Evolutionary conservation across 176 grass and related monocot genomes (phyloP).

Genomic region (Alloteropsis semialata): DNA sequence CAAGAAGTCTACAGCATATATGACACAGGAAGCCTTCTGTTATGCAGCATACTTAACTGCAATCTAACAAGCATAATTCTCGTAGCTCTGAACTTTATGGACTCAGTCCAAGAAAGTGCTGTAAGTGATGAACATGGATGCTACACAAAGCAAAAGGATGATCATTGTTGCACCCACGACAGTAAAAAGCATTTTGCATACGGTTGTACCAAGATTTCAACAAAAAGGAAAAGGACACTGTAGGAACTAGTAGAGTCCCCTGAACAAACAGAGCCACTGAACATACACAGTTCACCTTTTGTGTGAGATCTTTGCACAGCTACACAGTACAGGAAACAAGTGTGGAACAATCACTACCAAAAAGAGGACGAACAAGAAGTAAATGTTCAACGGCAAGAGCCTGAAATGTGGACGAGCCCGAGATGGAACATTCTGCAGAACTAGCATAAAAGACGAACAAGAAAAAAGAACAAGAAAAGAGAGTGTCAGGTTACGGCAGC

Average conservation of each 20-base stretch:
- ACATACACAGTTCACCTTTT: not conserved
- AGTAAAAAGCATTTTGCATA: not conserved
- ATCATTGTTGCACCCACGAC: not conserved
- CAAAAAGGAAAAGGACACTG: not conserved
- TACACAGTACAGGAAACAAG: conserved; percentile 6
- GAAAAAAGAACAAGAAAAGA: not conserved
- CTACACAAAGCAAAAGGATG: not conserved
- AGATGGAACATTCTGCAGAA: conserved; percentile 6
- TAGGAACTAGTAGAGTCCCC: not conserved
- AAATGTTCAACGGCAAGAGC: not conserved
- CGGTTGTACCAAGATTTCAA: not conserved
- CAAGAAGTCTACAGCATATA: not conserved
- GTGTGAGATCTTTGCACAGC: not conserved
- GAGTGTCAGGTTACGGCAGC: conserved; percentile 10
- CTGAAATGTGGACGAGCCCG: not conserved
- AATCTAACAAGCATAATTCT: not conserved
- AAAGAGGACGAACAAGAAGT: not conserved
- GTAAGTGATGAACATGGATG: not conserved
- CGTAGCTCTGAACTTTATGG: not conserved
- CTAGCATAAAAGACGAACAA: not conserved
- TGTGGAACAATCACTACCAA: not conserved
- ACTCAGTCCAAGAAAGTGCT: not conserved
- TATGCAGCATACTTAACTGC: not conserved
- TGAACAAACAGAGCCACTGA: not conserved
- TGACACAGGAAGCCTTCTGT: not conserved